phyloP scores from a whole-genome alignment of 345 rosid species.

The Citrus hindsii region DNA sequence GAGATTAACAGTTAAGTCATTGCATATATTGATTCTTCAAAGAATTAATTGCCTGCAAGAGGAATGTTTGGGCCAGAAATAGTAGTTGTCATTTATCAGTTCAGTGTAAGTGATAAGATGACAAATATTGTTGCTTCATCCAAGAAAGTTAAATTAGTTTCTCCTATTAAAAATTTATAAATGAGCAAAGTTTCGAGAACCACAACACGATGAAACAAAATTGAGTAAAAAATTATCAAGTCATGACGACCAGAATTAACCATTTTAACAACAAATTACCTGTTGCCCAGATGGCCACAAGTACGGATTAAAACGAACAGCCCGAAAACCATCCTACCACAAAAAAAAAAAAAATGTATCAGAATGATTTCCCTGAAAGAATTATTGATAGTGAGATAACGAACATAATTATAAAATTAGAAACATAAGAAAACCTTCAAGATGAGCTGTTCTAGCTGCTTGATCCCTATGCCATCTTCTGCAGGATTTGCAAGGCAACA shows the following conservation, averaged over 20 bases:
- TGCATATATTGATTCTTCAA: not conserved
- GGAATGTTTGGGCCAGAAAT: not conserved
- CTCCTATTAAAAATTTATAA: not conserved
- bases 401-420: not conserved
- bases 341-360: conserved; percentile 13
- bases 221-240: not conserved
- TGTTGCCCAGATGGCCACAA: conserved; percentile 84
- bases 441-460: conserved; percentile 73
- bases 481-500: conserved; percentile 97
- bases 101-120: not conserved
- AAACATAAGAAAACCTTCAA: conserved; percentile 43
- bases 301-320: conserved; percentile 93
- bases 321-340: conserved; percentile 75
- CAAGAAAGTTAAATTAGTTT: not conserved
- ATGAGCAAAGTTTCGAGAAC: not conserved
- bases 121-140: not conserved
- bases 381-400: not conserved
- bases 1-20: not conserved
- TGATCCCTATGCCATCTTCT: conserved; percentile 76
- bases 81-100: not conserved
- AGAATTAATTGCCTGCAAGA: not conserved
- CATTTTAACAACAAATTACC: conserved; percentile 35
- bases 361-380: conserved; percentile 11
- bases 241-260: not conserved
- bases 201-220: not conserved